Evolutionary conservation across 345 rosid genomes (phyloP), one percentile per base, ranked within the genome.

Genomic region (Eutrema yunnanense): DNA sequence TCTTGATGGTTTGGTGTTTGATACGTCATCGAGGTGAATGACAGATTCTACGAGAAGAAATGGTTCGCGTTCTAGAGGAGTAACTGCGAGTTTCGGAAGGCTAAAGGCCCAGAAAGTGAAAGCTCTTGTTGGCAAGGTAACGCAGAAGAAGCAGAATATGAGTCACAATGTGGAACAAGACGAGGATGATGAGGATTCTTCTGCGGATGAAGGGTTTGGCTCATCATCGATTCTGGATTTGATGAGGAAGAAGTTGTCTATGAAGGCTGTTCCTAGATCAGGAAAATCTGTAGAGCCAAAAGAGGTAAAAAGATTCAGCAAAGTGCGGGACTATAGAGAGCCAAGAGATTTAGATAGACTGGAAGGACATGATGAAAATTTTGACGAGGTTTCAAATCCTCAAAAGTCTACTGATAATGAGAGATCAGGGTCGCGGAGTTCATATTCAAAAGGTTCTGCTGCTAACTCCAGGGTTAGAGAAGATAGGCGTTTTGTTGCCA

Each of bases 91-190:
- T 84, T 88, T 86, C 36, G 79, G 80, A 44, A 86, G 85, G 75
- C 74, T 89, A 73, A 90, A 85, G 79, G 86, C 82, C 6, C 85
- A 84, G 53, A 86, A 77, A 71, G 84, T 88, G 56, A 85, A 81
- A 79, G 82, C 84, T 74, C 75, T 94, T 40, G 86, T 78, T 70
- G 76, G 81, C 41, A 85, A 64, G 69, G 76, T 83, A 42, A 71
- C 82, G 38, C 68, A 47, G 53, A 76, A 78, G 71, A 85, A 75
- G 79, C 73, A 81, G 60, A 42, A 71, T 10, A 26, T 48, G 61
- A 69, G 6, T 37, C 71, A 12, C 19, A 38, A 50, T 42, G 67
- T 67, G 40, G 81, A 64, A 14, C 62, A 80, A 41, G 78, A 59
- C 34, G 68, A 67, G 64, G 59, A 74, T 67, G 46, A 34, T 59